Evolutionary conservation across 2,329 filamentous ascomycete genomes (phyloP).

Genomic region (Alternaria ventricosa): DNA sequence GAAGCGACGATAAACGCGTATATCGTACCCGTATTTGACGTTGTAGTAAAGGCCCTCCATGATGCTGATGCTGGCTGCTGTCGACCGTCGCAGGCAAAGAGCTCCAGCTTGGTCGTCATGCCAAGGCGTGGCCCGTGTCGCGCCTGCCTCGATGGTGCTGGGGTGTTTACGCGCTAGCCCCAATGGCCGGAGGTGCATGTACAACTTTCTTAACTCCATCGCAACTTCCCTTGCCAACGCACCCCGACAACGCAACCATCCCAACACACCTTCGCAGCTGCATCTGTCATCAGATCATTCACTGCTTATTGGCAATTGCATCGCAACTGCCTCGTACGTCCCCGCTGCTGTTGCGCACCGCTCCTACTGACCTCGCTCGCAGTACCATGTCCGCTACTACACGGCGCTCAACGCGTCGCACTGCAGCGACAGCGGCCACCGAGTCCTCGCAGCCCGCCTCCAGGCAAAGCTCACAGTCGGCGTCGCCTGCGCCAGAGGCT

Average conservation of each 20-base stretch:
- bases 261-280: conserved; percentile 6
- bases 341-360: conserved; percentile 12
- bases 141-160: conserved; percentile 15
- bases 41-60: conserved; percentile 98
- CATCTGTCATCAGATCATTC: conserved; percentile 4
- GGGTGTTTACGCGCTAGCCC: conserved; percentile 16
- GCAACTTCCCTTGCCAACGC: conserved; percentile 13
- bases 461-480: conserved; percentile 3
- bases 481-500: conserved; percentile 10
- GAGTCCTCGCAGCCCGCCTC: conserved; percentile 15
- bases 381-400: conserved; percentile 25
- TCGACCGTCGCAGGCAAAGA: conserved; percentile 20
- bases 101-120: conserved; percentile 31
- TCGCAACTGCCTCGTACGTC: conserved; percentile 18
- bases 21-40: conserved; percentile 82
- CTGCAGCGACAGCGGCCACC: conserved; percentile 14
- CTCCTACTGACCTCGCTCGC: conserved; percentile 18
- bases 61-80: conserved; percentile 32
- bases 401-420: conserved; percentile 25
- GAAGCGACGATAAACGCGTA: background rate
- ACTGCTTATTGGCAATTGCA: conserved; percentile 4
- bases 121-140: conserved; percentile 22
- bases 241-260: conserved; percentile 1
- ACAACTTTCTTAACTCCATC: conserved; percentile 28
- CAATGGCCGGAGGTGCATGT: conserved; percentile 12